These are phyloP conservation scores for Ceratocystiopsis sp. DNA, from an alignment of 2,329 filamentous ascomycete species.

Conservation along the genomic window DNA sequence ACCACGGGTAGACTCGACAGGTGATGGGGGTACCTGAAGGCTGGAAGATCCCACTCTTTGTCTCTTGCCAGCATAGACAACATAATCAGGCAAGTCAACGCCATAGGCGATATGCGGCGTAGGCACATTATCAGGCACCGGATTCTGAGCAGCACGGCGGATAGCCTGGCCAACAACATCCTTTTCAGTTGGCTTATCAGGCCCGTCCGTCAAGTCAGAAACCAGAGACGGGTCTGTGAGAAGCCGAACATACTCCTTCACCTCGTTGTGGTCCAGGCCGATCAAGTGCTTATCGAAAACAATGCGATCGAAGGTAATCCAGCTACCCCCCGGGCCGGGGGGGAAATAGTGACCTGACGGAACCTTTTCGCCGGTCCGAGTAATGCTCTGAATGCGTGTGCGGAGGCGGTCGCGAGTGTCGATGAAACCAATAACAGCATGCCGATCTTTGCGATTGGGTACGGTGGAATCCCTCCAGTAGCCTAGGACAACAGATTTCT, in stretches of 20 bases:
- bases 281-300: constrained; percentile 41
- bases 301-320: constrained; percentile 45
- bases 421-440: constrained; percentile 45
- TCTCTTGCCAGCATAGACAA: constrained; percentile 21
- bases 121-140: constrained; percentile 24
- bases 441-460: constrained; percentile 30
- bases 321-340: constrained; percentile 42
- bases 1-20: too few relatives aligned
- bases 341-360: constrained; percentile 30
- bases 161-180: constrained; percentile 25
- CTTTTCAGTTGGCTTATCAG: constrained; percentile 22
- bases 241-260: constrained; percentile 47
- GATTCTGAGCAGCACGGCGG: constrained; percentile 24
- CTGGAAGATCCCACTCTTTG: constrained; percentile 20
- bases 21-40: too few relatives aligned
- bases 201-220: constrained; percentile 2
- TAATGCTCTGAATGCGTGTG: constrained; percentile 36
- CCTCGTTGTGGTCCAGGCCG: constrained; percentile 34
- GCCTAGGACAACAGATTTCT: constrained; percentile 35
- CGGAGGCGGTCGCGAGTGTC: constrained; percentile 43
- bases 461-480: constrained; percentile 43
- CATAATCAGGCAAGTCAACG: constrained; percentile 27
- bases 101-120: constrained; percentile 34
- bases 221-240: constrained; percentile 19
- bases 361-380: constrained; percentile 29